A percentile compares a stretch with the other conserved stretches of the same genome.
Conservation (phyloP, 2,329 filamentous ascomycete genomes). For the Blastomyces silverae region DNA sequence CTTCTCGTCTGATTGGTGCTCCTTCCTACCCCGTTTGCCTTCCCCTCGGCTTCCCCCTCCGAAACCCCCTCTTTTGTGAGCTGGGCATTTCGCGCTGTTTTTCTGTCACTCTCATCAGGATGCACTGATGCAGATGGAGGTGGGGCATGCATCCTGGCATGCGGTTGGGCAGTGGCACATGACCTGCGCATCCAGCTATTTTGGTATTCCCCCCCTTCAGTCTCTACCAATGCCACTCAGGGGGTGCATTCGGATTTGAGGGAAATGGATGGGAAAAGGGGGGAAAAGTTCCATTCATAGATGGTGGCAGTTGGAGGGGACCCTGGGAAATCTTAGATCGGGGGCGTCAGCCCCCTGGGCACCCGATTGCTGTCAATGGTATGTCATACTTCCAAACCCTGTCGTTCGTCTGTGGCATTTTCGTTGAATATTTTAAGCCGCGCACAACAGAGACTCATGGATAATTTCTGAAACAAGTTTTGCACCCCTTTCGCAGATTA, state of each 20-base stretch:
- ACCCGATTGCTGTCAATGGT: not conserved
- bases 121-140: not conserved
- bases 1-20: not conserved
- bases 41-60: not conserved
- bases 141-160: not conserved
- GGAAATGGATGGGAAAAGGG: not conserved
- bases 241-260: too few relatives aligned
- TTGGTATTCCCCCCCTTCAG: not conserved
- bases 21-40: not conserved
- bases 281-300: not conserved
- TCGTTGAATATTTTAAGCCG: not conserved
- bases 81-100: not conserved
- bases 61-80: not conserved
- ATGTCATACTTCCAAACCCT: not conserved
- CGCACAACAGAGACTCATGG: not conserved
- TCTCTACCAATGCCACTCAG: not conserved
- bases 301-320: not conserved
- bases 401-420: not conserved
- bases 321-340: not conserved
- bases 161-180: not conserved
- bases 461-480: conserved; percentile 1
- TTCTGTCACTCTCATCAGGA: not conserved
- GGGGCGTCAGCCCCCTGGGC: not conserved
- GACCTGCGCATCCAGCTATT: not conserved
- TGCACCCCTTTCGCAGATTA: not conserved